A percentile compares a stretch with the other conserved stretches of the same genome.
Conservation (phyloP, 345 rosid genomes). For the Linum trigynum region DNA sequence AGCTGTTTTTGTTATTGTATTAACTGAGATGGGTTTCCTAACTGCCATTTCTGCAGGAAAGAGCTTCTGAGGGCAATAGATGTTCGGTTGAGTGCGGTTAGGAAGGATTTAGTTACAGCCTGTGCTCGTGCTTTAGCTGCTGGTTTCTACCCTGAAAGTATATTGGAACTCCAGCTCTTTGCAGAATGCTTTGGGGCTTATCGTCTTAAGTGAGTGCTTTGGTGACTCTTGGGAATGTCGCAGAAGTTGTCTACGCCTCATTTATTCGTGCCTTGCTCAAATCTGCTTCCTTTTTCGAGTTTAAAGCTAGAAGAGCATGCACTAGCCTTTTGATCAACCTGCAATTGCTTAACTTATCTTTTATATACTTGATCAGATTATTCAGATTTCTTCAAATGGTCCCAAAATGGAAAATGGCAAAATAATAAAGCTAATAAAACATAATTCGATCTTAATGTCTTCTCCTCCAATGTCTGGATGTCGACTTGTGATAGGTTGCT, state of each 20-base stretch:
- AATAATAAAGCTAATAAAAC: no score
- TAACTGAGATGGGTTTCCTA: background rate
- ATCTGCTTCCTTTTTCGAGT: background rate
- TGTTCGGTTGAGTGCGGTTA: constrained; percentile 70
- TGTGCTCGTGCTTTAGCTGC: constrained; percentile 77
- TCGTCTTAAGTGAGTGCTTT: constrained; percentile 71
- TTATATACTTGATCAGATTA: background rate
- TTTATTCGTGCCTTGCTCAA: background rate
- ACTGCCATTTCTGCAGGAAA: constrained; percentile 38
- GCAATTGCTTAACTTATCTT: background rate
- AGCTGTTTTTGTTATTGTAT: constrained; percentile 1
- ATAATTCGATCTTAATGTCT: background rate
- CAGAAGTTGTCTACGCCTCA: background rate
- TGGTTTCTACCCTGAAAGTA: constrained; percentile 65
- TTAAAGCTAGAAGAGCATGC: no score
- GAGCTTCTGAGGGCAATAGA: constrained; percentile 97
- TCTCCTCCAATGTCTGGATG: background rate
- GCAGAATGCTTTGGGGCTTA: constrained; percentile 79
- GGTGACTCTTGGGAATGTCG: background rate
- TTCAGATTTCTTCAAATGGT: background rate
- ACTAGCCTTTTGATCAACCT: background rate
- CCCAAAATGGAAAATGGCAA: background rate
- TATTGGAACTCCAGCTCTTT: constrained; percentile 64
- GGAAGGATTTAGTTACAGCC: constrained; percentile 66
- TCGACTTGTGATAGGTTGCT: constrained; percentile 17